Conservation (phyloP, 1,139 yeast species). For the Torulaspora globosa region DNA sequence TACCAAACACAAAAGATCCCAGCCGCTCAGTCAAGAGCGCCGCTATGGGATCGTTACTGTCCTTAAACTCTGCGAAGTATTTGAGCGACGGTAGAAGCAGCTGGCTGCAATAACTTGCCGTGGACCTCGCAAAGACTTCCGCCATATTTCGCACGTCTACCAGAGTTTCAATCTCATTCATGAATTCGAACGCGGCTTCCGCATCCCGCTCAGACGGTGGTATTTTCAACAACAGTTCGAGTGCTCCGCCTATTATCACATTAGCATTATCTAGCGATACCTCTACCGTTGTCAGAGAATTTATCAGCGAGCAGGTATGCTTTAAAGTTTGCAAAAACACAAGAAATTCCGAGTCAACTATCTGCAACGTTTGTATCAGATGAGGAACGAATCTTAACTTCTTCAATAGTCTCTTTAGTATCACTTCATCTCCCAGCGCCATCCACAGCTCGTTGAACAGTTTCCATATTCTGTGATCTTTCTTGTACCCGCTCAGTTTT, state of each 20-base stretch:
- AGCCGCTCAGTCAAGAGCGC: slow-evolving; percentile 15
- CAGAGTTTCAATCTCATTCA: slow-evolving; percentile 22
- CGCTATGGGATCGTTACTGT: background rate
- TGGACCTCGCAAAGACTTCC: slow-evolving; percentile 18
- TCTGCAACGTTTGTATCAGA: slow-evolving; percentile 19
- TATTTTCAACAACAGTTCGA: slow-evolving; percentile 17
- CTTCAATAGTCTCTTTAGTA: slow-evolving; percentile 39
- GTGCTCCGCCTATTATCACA: slow-evolving; percentile 21
- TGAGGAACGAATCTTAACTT: slow-evolving; percentile 39
- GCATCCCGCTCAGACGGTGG: background rate
- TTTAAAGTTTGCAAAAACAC: slow-evolving; percentile 21
- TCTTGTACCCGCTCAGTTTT: slow-evolving; percentile 43
- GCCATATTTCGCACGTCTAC: slow-evolving; percentile 21
- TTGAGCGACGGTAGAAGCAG: slow-evolving; percentile 25
- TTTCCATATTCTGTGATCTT: slow-evolving; percentile 44
- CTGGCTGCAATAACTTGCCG: slow-evolving; percentile 21
- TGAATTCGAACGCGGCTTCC: slow-evolving; percentile 8
- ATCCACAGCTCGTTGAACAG: slow-evolving; percentile 45
- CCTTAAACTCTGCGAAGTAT: slow-evolving; percentile 17
- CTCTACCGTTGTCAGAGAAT: slow-evolving; percentile 29
- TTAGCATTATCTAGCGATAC: slow-evolving; percentile 27
- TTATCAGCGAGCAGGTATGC: slow-evolving; percentile 27
- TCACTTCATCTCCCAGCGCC: slow-evolving; percentile 23
- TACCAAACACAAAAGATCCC: slow-evolving; percentile 22
- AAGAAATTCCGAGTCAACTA: slow-evolving; percentile 10